Conservation (phyloP, 352 stramenopile genomes). For the Phytopythium chamaehyphon region DNA sequence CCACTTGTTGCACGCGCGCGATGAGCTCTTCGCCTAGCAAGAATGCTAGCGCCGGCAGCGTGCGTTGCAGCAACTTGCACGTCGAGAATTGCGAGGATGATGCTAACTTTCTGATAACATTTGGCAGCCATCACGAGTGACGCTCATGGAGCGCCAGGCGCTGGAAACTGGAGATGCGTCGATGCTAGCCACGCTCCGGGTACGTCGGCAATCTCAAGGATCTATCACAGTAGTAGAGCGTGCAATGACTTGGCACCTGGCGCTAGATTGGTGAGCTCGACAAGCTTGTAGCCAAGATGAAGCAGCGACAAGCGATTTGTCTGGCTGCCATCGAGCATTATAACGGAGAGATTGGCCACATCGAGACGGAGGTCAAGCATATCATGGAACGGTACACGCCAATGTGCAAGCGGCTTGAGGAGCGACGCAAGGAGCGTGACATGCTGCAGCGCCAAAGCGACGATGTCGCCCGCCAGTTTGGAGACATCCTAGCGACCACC, state of each 20-base stretch:
- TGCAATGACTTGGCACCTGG: too few relatives aligned
- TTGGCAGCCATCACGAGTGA: conserved; percentile 38
- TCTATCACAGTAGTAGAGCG: too few relatives aligned
- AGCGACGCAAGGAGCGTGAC: conserved; percentile 41
- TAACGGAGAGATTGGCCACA: conserved; percentile 50
- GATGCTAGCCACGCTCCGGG: conserved; percentile 67
- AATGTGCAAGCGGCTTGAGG: conserved; percentile 53
- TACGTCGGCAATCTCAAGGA: conserved; percentile 13
- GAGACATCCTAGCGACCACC: conserved; percentile 56
- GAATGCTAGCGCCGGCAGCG: conserved; percentile 3
- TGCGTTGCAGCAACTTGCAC: not conserved
- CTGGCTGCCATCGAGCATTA: conserved; percentile 46
- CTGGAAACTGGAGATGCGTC: conserved; percentile 66
- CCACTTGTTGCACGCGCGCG: not conserved
- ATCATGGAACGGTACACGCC: conserved; percentile 67
- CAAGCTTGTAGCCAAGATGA: conserved; percentile 65
- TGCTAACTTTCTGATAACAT: not conserved
- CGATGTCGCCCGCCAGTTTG: conserved; percentile 47
- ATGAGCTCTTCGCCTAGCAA: conserved; percentile 5
- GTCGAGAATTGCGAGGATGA: not conserved
- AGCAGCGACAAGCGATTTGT: conserved; percentile 59
- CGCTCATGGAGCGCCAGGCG: conserved; percentile 67
- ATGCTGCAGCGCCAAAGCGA: conserved; percentile 44
- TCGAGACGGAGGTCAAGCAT: conserved; percentile 53
- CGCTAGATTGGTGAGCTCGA: conserved; percentile 63